Percentiles rank a stretch among this genome's conserved stretches.
Evolutionary conservation across 768 basidiomycete genomes (phyloP).

Genomic region (Fibroporia radiculosa): DNA sequence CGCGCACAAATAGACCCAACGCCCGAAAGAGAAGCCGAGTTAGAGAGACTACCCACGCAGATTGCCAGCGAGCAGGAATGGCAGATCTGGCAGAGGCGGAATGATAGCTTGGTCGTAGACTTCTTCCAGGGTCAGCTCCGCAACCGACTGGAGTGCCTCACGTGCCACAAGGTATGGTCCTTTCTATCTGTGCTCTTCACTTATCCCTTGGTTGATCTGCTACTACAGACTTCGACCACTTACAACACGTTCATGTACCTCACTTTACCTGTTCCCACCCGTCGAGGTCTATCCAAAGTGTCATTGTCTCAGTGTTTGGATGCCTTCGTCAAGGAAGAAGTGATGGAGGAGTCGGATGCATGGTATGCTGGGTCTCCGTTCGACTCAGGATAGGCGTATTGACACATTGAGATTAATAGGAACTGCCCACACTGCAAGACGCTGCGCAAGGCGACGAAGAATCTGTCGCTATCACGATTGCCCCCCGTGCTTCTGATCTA

Average conservation of each 20-base stretch:
- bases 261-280: constrained; percentile 77
- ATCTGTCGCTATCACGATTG: constrained; percentile 82
- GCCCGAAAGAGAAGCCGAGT: constrained; percentile 77
- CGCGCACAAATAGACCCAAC: constrained; percentile 59
- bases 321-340: constrained; percentile 83
- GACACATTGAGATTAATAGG: constrained; percentile 48
- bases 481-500: constrained; percentile 91
- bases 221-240: constrained; percentile 83
- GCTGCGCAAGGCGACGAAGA: constrained; percentile 80
- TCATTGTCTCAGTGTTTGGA: constrained; percentile 78
- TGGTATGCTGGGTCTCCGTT: constrained; percentile 48
- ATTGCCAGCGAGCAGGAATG: constrained; percentile 92
- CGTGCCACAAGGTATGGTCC: constrained; percentile 69
- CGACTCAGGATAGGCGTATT: no score
- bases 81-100: constrained; percentile 80
- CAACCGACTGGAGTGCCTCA: constrained; percentile 82
- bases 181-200: constrained; percentile 1
- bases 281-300: constrained; percentile 48
- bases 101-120: constrained; percentile 93
- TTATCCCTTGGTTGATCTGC: constrained; percentile 9
- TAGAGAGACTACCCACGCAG: constrained; percentile 80
- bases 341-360: constrained; percentile 87
- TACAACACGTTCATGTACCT: constrained; percentile 97
- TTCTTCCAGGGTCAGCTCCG: constrained; percentile 97
- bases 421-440: constrained; percentile 92